Evolutionary conservation across 2,329 filamentous ascomycete species (phyloP), one percentile per base, ranked within the genome.

Genomic region (Rhinocladiella similis): DNA sequence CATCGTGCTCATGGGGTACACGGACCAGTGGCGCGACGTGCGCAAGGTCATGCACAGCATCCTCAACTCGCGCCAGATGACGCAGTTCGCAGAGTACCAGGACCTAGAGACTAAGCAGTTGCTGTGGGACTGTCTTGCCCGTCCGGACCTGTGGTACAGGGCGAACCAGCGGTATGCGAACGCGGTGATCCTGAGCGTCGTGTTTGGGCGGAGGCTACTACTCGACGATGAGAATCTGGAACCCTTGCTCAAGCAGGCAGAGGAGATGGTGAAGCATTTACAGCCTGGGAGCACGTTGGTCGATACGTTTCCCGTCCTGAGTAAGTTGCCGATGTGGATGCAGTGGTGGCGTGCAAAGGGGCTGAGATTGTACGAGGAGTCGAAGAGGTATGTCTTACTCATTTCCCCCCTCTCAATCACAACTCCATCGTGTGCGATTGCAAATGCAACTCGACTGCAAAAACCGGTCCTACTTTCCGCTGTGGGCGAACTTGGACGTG

Each of bases 191-290:
- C 65, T 73, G 60, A 68, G 69, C 10, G 71, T 81, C 3, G 73
- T 77, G 3, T 82, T 81, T 58, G 79, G 80, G 0, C 77, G 78
- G 54, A 74, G 78, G 5, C 77, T 80, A 52, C 41, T 48, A 33
- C 72, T 62, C 25, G 56, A 59, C 18, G 59, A 62, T 25, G 56
- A 56, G 12, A 55, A 72, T 56, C 66, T 69, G 5, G 63, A 57
- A 5, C 54, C 67, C 16, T 67, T 75, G 46, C 67, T 76, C 10
- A 69, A 69, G 7, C 70, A 74, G n/a, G 57, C 72, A 33, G 72
- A 76, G 53, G 65, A 68, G n/a, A 65, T 70, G 20, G 69, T 71
- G 5, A 69, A 68, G 10, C 61, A 65, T 12, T 74, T 77, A 57
- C 59, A 74, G 13, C 64, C 64, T 2, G 69, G 67, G 51, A 72